Evolutionary conservation across 169 alveolate genomes (phyloP).

Genomic region (Babesia caballi): DNA sequence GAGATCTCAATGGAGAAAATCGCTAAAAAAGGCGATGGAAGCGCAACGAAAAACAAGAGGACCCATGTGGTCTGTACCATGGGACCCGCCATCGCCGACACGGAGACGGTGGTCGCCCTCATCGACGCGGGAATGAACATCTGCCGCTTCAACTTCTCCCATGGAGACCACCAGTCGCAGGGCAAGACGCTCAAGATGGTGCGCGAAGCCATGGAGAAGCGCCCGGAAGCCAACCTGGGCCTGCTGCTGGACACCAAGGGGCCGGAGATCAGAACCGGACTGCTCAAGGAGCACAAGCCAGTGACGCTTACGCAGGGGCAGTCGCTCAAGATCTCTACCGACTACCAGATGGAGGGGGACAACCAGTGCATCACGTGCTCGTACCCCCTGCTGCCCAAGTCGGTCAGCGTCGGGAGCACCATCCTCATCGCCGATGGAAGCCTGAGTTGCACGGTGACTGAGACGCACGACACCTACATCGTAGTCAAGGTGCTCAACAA

Average conservation of each 20-base stretch:
- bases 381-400: slow-evolving; percentile 87
- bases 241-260: slow-evolving; percentile 99
- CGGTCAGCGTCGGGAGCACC: slow-evolving; percentile 91
- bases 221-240: slow-evolving; percentile 91
- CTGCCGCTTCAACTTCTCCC: slow-evolving; percentile 97
- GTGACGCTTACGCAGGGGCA: slow-evolving; percentile 88
- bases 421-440: slow-evolving; percentile 97
- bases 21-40: slow-evolving; percentile 1
- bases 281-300: slow-evolving; percentile 86
- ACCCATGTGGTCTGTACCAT: slow-evolving; percentile 97
- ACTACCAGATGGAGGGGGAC: slow-evolving; percentile 91
- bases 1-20: slow-evolving; percentile 34
- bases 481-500: slow-evolving; percentile 87
- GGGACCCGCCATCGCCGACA: slow-evolving; percentile 94
- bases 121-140: slow-evolving; percentile 85
- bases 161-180: slow-evolving; percentile 95
- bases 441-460: slow-evolving; percentile 88
- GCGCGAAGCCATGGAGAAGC: slow-evolving; percentile 88
- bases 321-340: slow-evolving; percentile 90
- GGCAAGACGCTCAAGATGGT: slow-evolving; percentile 83
- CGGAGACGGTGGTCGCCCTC: slow-evolving; percentile 88
- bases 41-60: slow-evolving; percentile 69
- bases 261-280: slow-evolving; percentile 98
- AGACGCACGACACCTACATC: slow-evolving; percentile 81
- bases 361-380: slow-evolving; percentile 89